Evolutionary conservation across 2,329 filamentous ascomycete genomes (phyloP), one percentile per base, ranked within the genome.

Genomic region (Ophiostoma sp.): DNA sequence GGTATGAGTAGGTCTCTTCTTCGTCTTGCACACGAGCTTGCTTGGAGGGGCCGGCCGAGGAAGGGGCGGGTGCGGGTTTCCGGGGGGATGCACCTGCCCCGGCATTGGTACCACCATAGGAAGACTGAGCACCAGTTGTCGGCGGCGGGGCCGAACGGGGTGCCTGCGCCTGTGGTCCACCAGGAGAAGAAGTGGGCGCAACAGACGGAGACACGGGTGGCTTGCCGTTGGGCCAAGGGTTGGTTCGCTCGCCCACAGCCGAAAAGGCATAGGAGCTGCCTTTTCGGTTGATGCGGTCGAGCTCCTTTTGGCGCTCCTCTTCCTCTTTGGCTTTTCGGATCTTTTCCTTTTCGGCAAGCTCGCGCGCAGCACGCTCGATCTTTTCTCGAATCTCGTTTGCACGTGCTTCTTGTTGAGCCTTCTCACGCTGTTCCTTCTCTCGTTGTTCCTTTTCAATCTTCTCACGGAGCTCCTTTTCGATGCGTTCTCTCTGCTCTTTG

Each of bases 1-100:
- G 90, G 81, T 89, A 95, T 1, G 92, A 94, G 80, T 92, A 90
- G 2, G 86, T 85, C 76, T 91, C 89, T 69, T 92, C 90, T 69
- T 92, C 88, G 71, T 76, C 76, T 22, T 74, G 71, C 63, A 72
- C 72, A 28, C 28, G 74, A 15, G 75, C 59, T 33, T 75, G 69
- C 48, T 59, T 70, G 1, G 74, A 69, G 25, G 88, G 88, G 75
- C 86, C 88, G 76, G 87, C 87, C 2, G 89, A 89, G 76, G 85
- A 87, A 48, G 90, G 88, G 39, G 87, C 86, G 55, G 86, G 83
- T 50, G 82, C 78, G 57, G 83, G 82, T 71, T 82, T 83, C 83
- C 71, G 80, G 80, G 73, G 42, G 1, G 70, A 63, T 9, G 64
- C 31, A 36, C 48, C 48, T 12, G 63, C 31, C 7, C 55, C 57